Base-by-base conservation (phyloP, 2,329 filamentous ascomycete species). In the Aspergillus japonicus region DNA sequence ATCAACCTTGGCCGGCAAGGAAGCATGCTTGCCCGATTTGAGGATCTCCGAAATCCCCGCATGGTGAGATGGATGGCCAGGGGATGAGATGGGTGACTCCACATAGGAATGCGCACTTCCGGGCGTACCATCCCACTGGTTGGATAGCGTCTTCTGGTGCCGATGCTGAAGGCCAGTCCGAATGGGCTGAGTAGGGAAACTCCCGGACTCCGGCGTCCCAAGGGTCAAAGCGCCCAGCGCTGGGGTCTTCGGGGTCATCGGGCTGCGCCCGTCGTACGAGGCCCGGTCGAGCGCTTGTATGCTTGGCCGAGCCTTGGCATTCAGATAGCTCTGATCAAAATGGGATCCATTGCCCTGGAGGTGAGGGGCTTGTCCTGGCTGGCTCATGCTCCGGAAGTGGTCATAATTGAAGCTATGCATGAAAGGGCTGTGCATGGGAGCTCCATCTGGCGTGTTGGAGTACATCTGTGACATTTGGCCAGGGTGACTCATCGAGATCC, bases 401-500 rank as follows among this genome's bases (percentile, higher is more conserved):
- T 83, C 83, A 70, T 90, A 89, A 76, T 88, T 89, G 80, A 93
- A 95, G 71, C 85, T 87, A 67, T 89, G 86, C 47, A 90, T 85
- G 70, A 92, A 97, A 0, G 94, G 94, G 69, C 92, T 97, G 71
- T 96, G 91, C 62, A 96, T 94, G 5, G 94, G 92, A 56, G 92
- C 89, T 55, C 92, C 92, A 62, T 98, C 94, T 3, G 94, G 93
- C 2, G 93, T 96, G 73, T 91, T 91, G 21, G 94, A 96, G 76
- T 90, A 98, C 62, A 91, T 87, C 70, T 90, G 75, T 14, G 75
- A 89, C 71, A 92, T 87, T 59, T 89, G 87, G 51, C 84, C 80
- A 62, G 87, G 85, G 64, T 90, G 87, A 68, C 89, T 84, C 61
- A 87, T 84, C 42, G 89, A 75, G 35, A 82, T 77, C 24, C 75